Conservation (phyloP, 129 eudicot species). For the Apium graveolens region DNA sequence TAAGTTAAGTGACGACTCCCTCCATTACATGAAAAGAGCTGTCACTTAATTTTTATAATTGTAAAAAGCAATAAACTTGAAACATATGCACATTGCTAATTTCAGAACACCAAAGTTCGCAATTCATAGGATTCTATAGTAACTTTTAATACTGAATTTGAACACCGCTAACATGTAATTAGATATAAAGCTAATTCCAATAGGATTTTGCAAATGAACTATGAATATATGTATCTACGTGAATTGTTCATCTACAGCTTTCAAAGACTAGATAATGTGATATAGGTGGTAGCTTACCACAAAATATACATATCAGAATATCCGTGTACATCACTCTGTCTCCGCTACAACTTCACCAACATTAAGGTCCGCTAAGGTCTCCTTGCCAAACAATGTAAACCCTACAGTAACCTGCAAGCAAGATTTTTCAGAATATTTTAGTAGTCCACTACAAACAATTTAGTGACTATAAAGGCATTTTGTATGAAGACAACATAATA, state of each 20-base stretch:
- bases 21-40: background rate
- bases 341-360: conserved; percentile 41
- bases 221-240: too few species aligned
- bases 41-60: background rate
- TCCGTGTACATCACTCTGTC: conserved; percentile 24
- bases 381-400: conserved; percentile 78
- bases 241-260: background rate
- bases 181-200: background rate
- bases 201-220: background rate
- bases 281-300: conserved; percentile 23
- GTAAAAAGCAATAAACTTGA: background rate
- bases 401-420: conserved; percentile 74
- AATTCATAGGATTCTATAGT: too few species aligned
- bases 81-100: background rate
- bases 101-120: background rate
- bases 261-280: background rate
- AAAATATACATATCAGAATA: conserved; percentile 6
- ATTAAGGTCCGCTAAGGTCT: conserved; percentile 64
- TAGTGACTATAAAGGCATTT: background rate
- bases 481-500: background rate
- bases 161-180: background rate
- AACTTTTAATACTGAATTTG: background rate
- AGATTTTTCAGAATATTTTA: background rate
- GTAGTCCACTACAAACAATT: background rate
- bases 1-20: background rate